Base-by-base conservation (phyloP, 768 basidiomycete species). In the Psilocybe azurescens region DNA sequence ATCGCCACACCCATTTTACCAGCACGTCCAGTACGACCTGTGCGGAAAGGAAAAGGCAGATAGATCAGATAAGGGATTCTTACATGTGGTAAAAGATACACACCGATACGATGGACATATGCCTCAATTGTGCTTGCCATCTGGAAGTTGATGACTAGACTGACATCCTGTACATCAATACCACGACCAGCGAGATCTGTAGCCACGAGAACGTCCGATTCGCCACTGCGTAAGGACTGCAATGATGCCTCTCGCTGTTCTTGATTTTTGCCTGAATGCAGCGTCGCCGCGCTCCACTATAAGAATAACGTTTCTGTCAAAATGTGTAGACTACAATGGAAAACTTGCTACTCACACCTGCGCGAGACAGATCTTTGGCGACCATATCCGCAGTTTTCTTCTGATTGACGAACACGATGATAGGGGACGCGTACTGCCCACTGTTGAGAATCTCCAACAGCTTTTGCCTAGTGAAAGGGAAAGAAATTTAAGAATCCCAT, bases 381-480 rank as follows among this genome's bases (percentile, higher is more conserved):
- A 99, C 94, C 89, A 95, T 94, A 73, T 99, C 97, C 54, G 96
- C 97, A 11, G 95, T 97, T 83, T 98, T 97, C 83, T 99, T 99
- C 77, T 99, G 96, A 75, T 99, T 99, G 81, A 98, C 96, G 77
- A 99, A 99, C 18, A 95, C 93, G 65, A 99, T 99, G 68, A 99
- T 99, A 4, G 97, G 97, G 16, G 97, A 87, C 38, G 88, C 76
- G 74, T 88, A 94, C 63, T 85, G 81, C 46, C 88, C 90, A 64
- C 89, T 90, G 80, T 96, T 94, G 76, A 99, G 88, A 65, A 99
- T 94, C 72, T 99, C 97, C 70, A 97, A 78, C 72, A 99, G 74
- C 51, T 88, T 85, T 64, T 90, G 87, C 75, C 95, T 97, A 70
- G 16, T 24, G 65, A 51, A 52, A 16, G n/a, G 54, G 29, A 61